Evolutionary conservation across 495 filamentous ascomycete genomes (phyloP), one percentile per base, ranked within the genome.

Genomic region (Podospora anserina): DNA sequence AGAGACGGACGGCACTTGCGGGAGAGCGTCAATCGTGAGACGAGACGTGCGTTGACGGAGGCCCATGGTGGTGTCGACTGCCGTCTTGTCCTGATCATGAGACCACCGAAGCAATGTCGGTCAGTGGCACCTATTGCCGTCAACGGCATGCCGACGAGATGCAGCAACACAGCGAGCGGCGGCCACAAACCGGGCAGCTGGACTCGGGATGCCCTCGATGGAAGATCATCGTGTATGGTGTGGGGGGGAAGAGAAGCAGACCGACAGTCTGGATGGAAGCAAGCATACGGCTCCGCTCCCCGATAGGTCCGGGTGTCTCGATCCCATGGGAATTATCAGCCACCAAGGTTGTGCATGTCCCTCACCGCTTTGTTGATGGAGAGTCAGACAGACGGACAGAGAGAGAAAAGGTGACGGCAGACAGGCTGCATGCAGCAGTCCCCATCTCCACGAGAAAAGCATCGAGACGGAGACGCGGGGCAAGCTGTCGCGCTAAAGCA

Each of bases 341-440:
- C 23, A 23, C 23, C 23, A 23, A 23, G 23, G 23, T 23, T 23
- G 30, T 28, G 15, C 4, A 56, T 56, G n/a, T 23, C 49, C 49
- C 59, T 70, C 69, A 70, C 69, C 69, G 69, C 69, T 62, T 68
- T 70, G 65, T 34, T 16, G 20, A 61, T 66, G 54, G 34, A 67
- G n/a, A 64, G 54, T 19, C 2, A 56, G 16, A 56, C 5, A 3
- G 53, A 56, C 20, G 20, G 20, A 23, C 20, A 23, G 20, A 23
- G 19, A 26, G 55, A 58, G 23, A 19, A 23, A 18, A 9, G 39
- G 69, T 70, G 65, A 65, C 65, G 64, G 69, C 65, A 67, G 65
- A 55, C 26, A n/a, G 53, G 39, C 64, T 70, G 69, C 69, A 70
- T 70, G 69, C 66, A 70, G 59, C 28, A 44, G 54, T 62, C 61